Conservation (phyloP, 805 yeast genomes). For the Candida broadrunensis region DNA sequence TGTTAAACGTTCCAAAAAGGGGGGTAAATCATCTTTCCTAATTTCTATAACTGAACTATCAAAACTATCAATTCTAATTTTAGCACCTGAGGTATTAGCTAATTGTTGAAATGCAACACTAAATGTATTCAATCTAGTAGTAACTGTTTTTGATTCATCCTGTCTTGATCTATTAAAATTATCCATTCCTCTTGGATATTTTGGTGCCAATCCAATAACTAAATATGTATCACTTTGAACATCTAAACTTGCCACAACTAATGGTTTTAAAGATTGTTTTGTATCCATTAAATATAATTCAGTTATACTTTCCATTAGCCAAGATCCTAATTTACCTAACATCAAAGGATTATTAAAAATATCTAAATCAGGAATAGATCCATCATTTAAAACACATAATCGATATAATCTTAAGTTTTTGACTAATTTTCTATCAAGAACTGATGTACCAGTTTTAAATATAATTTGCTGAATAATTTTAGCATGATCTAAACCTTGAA, state of each 20-base stretch:
- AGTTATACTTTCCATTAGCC: constrained; percentile 88
- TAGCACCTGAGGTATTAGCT: constrained; percentile 80
- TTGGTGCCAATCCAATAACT: constrained; percentile 87
- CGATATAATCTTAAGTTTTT: constrained; percentile 79
- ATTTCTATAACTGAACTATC: constrained; percentile 93
- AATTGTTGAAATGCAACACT: constrained; percentile 90
- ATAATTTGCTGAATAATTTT: constrained; percentile 77
- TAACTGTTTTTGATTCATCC: constrained; percentile 35
- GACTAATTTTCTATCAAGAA: constrained; percentile 76
- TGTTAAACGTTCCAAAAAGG: constrained; percentile 82
- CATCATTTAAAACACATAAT: constrained; percentile 85
- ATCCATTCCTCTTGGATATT: constrained; percentile 54
- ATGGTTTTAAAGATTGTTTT: constrained; percentile 54
- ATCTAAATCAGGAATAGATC: constrained; percentile 64
- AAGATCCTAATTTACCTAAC: constrained; percentile 76
- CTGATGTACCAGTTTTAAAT: constrained; percentile 85
- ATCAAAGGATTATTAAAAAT: constrained; percentile 85
- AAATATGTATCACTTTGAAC: constrained; percentile 70
- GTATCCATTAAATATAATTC: constrained; percentile 59
- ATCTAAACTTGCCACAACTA: constrained; percentile 83
- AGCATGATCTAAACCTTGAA: constrained; percentile 80
- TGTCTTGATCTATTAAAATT: constrained; percentile 27
- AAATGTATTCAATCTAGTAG: constrained; percentile 67
- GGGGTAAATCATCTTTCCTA: constrained; percentile 78
- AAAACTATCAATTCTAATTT: constrained; percentile 88